Evolutionary conservation across 768 basidiomycete genomes (phyloP).

Genomic region (Leccinum ochraceum): DNA sequence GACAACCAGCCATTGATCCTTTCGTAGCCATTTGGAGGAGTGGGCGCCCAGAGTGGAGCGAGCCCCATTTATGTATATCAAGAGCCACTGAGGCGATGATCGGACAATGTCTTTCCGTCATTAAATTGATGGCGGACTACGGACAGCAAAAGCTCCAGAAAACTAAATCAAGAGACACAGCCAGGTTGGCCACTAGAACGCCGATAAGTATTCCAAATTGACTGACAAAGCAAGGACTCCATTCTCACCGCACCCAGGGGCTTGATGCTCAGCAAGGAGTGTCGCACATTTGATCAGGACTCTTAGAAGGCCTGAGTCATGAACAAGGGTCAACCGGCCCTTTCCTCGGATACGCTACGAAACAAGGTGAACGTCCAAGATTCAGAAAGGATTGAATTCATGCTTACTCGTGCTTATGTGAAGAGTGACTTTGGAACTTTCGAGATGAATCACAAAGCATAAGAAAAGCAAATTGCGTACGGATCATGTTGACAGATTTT

Average conservation of each 20-base stretch:
- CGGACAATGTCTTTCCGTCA: background rate
- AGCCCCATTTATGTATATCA: conserved; percentile 6
- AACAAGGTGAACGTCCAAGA: background rate
- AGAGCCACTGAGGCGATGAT: conserved; percentile 8
- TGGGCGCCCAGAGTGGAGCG: background rate
- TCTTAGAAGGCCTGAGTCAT: background rate
- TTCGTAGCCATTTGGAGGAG: background rate
- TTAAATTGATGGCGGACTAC: background rate
- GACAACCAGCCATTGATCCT: conserved; percentile 1
- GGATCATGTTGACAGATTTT: background rate
- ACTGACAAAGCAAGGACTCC: conserved; percentile 8
- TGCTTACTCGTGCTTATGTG: conserved; percentile 8
- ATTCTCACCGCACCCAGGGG: conserved; percentile 3
- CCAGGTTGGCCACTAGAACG: conserved; percentile 3
- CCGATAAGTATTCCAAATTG: conserved; percentile 6
- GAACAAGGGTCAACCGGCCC: background rate
- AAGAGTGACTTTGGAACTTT: background rate
- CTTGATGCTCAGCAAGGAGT: conserved; percentile 1
- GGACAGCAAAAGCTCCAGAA: background rate
- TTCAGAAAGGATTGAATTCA: background rate
- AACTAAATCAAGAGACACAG: conserved; percentile 1
- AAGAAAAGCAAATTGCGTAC: background rate
- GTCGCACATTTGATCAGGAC: background rate
- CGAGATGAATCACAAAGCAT: background rate
- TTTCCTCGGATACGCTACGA: conserved; percentile 4